phyloP scores from a whole-genome alignment of 177 flowering plant genomes.

The Vitis hybrid region DNA sequence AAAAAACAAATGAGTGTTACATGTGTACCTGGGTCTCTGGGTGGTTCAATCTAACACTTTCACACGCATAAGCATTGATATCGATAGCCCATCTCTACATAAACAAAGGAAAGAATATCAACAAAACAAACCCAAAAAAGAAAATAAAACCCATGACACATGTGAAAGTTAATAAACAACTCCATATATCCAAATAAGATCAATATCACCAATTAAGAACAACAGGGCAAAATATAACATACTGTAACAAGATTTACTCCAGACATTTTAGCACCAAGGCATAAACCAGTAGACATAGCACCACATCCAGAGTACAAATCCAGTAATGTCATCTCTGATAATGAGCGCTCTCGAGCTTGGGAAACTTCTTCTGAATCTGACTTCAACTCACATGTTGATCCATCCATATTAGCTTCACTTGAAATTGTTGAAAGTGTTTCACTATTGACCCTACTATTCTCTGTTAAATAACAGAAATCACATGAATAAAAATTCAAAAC shows the following conservation, averaged over 20 bases:
- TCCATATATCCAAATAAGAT: background rate
- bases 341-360: background rate
- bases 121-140: background rate
- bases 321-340: conserved; percentile 36
- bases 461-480: conserved; percentile 13
- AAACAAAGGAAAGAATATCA: background rate
- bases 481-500: background rate
- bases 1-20: background rate
- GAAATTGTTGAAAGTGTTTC: conserved; percentile 50
- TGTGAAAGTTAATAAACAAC: background rate
- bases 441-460: conserved; percentile 12
- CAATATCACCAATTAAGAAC: background rate
- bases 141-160: background rate
- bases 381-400: background rate
- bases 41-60: conserved; percentile 62
- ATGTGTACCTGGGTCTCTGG: conserved; percentile 64
- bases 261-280: conserved; percentile 59
- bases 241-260: conserved; percentile 69
- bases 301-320: conserved; percentile 94
- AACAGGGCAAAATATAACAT: conserved; percentile 16
- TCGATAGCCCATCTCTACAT: conserved; percentile 86
- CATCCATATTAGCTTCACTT: conserved; percentile 23
- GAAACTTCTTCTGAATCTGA: conserved; percentile 12
- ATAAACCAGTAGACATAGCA: conserved; percentile 86
- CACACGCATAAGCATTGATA: conserved; percentile 59